phyloP scores from a whole-genome alignment of 306 rosid species.

The Glycine latifolia region DNA sequence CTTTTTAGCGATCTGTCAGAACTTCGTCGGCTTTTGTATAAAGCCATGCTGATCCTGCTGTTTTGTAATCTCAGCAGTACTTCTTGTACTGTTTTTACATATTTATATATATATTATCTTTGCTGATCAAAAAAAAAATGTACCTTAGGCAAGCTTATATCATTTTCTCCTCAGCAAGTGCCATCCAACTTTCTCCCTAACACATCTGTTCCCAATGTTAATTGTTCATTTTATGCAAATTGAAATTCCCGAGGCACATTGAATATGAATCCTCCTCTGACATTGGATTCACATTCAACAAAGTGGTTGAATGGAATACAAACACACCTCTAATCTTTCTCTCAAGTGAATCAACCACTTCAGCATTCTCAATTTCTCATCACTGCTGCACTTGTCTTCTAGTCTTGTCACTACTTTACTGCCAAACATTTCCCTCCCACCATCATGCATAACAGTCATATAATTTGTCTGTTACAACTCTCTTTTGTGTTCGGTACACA shows the following conservation, averaged over 20 bases:
- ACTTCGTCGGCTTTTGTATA: too few relatives aligned
- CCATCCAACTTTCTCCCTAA: background rate
- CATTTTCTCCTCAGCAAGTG: background rate
- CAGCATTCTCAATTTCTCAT: slow-evolving; percentile 3
- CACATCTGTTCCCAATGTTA: background rate
- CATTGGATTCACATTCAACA: background rate
- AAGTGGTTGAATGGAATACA: background rate
- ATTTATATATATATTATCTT: too few relatives aligned
- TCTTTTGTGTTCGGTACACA: slow-evolving; percentile 4
- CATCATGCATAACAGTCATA: background rate
- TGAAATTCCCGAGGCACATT: background rate
- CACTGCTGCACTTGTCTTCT: background rate
- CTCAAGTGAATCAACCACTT: slow-evolving; percentile 4
- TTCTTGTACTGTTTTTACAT: too few relatives aligned
- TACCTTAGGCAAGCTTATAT: too few relatives aligned
- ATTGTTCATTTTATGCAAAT: background rate
- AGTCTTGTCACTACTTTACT: background rate
- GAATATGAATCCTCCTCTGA: background rate
- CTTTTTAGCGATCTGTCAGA: too few relatives aligned
- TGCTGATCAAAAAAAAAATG: too few relatives aligned
- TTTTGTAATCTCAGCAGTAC: too few relatives aligned
- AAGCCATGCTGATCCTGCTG: too few relatives aligned
- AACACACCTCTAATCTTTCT: background rate
- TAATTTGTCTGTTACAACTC: background rate
- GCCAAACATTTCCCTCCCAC: slow-evolving; percentile 1